Conservation (phyloP, 2,329 filamentous ascomycete genomes). For the Boeremia exigua region DNA sequence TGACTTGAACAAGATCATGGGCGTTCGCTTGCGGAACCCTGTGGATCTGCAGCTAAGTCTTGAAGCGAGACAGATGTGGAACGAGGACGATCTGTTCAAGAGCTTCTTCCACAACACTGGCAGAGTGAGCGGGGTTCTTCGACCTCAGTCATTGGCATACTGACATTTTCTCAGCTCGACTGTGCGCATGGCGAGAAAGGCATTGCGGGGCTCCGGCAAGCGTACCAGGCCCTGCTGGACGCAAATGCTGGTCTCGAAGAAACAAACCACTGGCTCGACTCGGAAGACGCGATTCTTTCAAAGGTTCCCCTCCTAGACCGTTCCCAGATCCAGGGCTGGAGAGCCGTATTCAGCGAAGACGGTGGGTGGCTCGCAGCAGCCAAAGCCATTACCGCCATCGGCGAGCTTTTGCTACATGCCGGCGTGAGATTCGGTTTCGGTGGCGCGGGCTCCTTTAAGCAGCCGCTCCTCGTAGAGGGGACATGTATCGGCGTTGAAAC, state of each 20-base stretch:
- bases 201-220: slow-evolving; percentile 40
- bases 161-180: slow-evolving; percentile 31
- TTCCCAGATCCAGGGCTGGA: slow-evolving; percentile 55
- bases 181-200: slow-evolving; percentile 48
- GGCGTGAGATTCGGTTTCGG: slow-evolving; percentile 55
- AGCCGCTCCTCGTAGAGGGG: slow-evolving; percentile 48
- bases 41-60: slow-evolving; percentile 45
- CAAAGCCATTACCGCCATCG: slow-evolving; percentile 57
- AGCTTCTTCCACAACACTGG: slow-evolving; percentile 57
- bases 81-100: slow-evolving; percentile 53
- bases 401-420: slow-evolving; percentile 45
- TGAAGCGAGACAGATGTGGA: slow-evolving; percentile 51
- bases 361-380: slow-evolving; percentile 58
- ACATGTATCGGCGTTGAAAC: slow-evolving; percentile 53
- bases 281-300: slow-evolving; percentile 52
- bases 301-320: slow-evolving; percentile 50
- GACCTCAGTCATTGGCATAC: not conserved
- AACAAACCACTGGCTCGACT: slow-evolving; percentile 53
- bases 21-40: slow-evolving; percentile 47
- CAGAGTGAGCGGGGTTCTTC: slow-evolving; percentile 21
- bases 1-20: slow-evolving; percentile 59
- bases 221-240: slow-evolving; percentile 48
- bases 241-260: slow-evolving; percentile 43
- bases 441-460: slow-evolving; percentile 52
- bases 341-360: slow-evolving; percentile 52